Evolutionary conservation across 108 stramenopile species (phyloP).

Genomic region (Nitzschia sp.): DNA sequence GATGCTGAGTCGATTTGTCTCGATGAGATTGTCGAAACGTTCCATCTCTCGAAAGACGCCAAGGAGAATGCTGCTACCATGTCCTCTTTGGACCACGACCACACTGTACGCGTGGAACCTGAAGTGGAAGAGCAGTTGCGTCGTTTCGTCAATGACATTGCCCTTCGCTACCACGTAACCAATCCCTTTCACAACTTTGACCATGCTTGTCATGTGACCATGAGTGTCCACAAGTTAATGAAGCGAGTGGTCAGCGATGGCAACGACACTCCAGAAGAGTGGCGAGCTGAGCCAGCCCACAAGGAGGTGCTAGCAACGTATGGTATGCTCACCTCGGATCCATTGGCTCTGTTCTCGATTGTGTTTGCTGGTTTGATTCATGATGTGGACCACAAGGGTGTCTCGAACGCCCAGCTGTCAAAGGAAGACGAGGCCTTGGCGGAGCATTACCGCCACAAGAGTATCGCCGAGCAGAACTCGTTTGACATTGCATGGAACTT

Average conservation of each 20-base stretch:
- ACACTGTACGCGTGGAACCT: background rate
- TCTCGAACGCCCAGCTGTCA: constrained; percentile 38
- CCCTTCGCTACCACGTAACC: background rate
- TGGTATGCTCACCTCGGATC: constrained; percentile 20
- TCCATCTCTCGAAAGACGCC: background rate
- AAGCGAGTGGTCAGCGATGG: constrained; percentile 7
- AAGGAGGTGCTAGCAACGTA: background rate
- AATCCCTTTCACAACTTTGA: constrained; percentile 35
- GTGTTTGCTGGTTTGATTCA: constrained; percentile 42
- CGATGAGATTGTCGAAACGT: constrained; percentile 16
- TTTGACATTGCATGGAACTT: constrained; percentile 35
- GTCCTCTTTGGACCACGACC: background rate
- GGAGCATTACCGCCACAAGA: constrained; percentile 32
- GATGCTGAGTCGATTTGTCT: constrained; percentile 8
- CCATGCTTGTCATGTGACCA: constrained; percentile 28
- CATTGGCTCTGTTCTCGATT: constrained; percentile 36
- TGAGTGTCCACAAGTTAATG: constrained; percentile 28
- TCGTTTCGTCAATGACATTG: constrained; percentile 9
- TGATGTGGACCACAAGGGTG: constrained; percentile 44
- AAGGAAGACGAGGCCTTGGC: constrained; percentile 26
- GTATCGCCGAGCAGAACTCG: constrained; percentile 41
- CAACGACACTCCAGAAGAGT: background rate
- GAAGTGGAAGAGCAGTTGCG: constrained; percentile 7
- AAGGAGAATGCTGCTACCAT: background rate
- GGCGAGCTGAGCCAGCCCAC: background rate